Conservation (phyloP, 2,329 filamentous ascomycete genomes). For the Aspergillus persii region DNA sequence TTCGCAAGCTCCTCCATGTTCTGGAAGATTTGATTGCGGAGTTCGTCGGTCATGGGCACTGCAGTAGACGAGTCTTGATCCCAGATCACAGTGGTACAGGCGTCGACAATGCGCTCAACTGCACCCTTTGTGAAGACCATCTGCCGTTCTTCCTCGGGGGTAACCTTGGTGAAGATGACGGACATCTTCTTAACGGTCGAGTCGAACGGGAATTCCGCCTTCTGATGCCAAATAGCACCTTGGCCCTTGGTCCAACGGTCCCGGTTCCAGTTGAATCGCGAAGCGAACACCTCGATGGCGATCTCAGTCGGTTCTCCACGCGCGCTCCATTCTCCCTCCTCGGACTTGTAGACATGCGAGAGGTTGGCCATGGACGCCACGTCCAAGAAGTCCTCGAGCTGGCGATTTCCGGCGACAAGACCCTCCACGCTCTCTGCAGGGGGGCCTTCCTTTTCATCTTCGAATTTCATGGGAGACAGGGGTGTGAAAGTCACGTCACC, state of each 20-base stretch:
- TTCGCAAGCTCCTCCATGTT: constrained; percentile 66
- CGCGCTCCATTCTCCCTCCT: constrained; percentile 57
- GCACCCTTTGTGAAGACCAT: constrained; percentile 45
- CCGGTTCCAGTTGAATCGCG: constrained; percentile 62
- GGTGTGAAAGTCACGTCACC: constrained; percentile 44
- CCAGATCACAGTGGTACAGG: constrained; percentile 53
- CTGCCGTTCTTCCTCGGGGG: constrained; percentile 16
- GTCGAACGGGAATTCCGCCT: constrained; percentile 68
- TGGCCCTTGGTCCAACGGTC: constrained; percentile 49
- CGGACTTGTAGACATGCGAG: constrained; percentile 56
- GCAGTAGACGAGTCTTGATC: constrained; percentile 38
- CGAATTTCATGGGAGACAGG: constrained; percentile 22
- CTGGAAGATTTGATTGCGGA: constrained; percentile 55
- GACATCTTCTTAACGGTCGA: constrained; percentile 72
- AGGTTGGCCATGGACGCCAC: constrained; percentile 64
- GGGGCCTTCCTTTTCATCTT: constrained; percentile 26
- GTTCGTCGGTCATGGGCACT: constrained; percentile 50
- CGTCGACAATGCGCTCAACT: constrained; percentile 63
- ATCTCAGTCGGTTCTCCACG: constrained; percentile 67
- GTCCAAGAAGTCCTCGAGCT: constrained; percentile 55
- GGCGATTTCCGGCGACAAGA: constrained; percentile 42
- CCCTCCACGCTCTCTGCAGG: constrained; percentile 22
- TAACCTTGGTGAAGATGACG: constrained; percentile 54
- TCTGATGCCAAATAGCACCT: constrained; percentile 51
- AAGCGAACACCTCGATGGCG: constrained; percentile 68